Percentiles rank a stretch among this genome's conserved stretches.
Conservation (phyloP, 495 filamentous ascomycete genomes). For the Hypoxylon lienhwacheense region DNA sequence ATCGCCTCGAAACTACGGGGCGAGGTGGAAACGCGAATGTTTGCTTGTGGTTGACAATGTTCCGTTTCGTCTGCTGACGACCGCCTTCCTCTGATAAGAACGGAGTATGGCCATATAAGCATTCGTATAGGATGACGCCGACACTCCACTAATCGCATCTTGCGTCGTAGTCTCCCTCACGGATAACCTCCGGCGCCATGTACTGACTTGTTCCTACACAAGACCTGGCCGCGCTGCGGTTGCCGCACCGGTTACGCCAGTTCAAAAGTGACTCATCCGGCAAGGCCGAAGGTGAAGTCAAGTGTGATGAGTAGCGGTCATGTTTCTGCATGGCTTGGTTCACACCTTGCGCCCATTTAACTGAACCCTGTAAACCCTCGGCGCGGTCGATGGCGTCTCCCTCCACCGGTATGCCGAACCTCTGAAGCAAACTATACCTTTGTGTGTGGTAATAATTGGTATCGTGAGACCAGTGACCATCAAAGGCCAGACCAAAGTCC, state of each 20-base stretch:
- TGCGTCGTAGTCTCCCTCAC: constrained; percentile 82
- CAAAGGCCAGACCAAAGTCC: constrained; percentile 92
- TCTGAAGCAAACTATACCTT: constrained; percentile 72
- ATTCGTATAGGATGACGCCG: constrained; percentile 91
- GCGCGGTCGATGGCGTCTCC: constrained; percentile 74
- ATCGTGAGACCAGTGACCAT: constrained; percentile 93
- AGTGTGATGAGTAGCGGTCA: constrained; percentile 39
- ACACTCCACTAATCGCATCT: constrained; percentile 97
- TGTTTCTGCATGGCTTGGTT: constrained; percentile 55
- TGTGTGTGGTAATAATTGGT: constrained; percentile 81
- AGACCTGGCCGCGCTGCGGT: constrained; percentile 73
- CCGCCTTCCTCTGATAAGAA: constrained; percentile 75
- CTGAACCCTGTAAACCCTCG: constrained; percentile 52
- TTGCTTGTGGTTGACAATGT: constrained; percentile 63
- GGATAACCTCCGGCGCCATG: constrained; percentile 93
- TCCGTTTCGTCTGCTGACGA: constrained; percentile 75
- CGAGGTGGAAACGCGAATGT: constrained; percentile 66
- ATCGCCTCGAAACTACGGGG: constrained; percentile 58
- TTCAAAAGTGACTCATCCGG: constrained; percentile 63
- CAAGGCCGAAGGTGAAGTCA: constrained; percentile 13
- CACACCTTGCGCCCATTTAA: constrained; percentile 52
- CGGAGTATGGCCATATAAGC: constrained; percentile 86
- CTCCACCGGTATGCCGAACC: constrained; percentile 70
- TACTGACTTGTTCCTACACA: constrained; percentile 97
- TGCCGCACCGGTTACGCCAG: constrained; percentile 77